Conservation (phyloP, 805 yeast species). For the Wickerhamiella dianesei region DNA sequence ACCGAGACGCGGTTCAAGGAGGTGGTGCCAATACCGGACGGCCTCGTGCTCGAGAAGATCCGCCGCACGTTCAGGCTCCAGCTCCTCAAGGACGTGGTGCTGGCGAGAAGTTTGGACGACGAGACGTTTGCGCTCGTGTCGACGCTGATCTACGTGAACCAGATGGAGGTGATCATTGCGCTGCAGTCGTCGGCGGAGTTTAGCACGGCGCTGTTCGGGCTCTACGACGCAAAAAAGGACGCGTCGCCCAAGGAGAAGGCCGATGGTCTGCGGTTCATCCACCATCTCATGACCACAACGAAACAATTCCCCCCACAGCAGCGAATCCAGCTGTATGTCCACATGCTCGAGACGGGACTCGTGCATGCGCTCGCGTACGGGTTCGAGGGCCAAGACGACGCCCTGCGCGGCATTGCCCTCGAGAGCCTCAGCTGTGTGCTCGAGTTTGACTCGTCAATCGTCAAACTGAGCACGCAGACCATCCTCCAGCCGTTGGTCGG, state of each 20-base stretch:
- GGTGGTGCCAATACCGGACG: constrained; percentile 49
- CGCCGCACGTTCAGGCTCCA: constrained; percentile 65
- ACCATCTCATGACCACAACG: constrained; percentile 67
- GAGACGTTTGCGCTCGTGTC: constrained; percentile 53
- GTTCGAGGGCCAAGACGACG: constrained; percentile 35
- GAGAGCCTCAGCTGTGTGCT: constrained; percentile 69
- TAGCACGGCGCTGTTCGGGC: constrained; percentile 41
- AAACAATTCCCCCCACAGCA: constrained; percentile 50
- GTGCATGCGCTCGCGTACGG: constrained; percentile 62
- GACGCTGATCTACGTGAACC: constrained; percentile 54
- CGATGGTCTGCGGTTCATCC: constrained; percentile 65
- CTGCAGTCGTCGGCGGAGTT: constrained; percentile 41
- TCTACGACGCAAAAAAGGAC: constrained; percentile 19
- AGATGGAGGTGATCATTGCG: constrained; percentile 49
- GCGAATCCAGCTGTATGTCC: constrained; percentile 48
- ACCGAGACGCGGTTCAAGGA: constrained; percentile 53
- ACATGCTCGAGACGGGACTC: constrained; percentile 54
- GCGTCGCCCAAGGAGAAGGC: constrained; percentile 3
- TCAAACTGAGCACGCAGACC: constrained; percentile 17
- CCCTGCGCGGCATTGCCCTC: constrained; percentile 55
- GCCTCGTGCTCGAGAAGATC: constrained; percentile 39
- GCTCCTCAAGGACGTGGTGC: constrained; percentile 72
- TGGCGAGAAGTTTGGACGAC: constrained; percentile 75
- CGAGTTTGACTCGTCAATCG: constrained; percentile 65
- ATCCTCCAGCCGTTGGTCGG: neutral